Evolutionary conservation across 2,329 filamentous ascomycete genomes (phyloP).

Genomic region (Penicillium decumbens): DNA sequence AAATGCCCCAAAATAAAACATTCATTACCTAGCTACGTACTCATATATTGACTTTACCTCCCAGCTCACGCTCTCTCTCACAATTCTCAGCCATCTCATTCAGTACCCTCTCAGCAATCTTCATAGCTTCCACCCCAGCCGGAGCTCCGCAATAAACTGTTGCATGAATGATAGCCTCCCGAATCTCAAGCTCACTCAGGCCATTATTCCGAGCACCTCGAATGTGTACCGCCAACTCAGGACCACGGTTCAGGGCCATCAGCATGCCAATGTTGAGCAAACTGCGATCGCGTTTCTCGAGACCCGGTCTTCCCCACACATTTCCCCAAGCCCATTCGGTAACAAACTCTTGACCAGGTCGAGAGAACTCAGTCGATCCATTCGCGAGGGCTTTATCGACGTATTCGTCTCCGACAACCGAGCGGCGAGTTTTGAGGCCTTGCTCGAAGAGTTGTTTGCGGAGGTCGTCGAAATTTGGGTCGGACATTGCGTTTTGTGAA

Average conservation of each 20-base stretch:
- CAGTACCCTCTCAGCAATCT: constrained; percentile 35
- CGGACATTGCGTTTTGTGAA: constrained; percentile 9
- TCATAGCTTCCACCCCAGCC: constrained; percentile 53
- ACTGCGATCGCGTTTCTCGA: constrained; percentile 57
- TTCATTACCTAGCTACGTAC: background rate
- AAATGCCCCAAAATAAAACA: no score
- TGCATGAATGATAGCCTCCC: constrained; percentile 53
- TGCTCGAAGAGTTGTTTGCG: constrained; percentile 58
- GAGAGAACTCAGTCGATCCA: constrained; percentile 55
- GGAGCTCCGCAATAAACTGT: constrained; percentile 53
- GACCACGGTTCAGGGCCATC: constrained; percentile 55
- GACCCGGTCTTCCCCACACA: constrained; percentile 60
- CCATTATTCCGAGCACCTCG: constrained; percentile 61
- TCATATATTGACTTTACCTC: constrained; percentile 1
- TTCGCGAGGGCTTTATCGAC: constrained; percentile 56
- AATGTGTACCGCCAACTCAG: constrained; percentile 60
- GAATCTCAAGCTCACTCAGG: constrained; percentile 57
- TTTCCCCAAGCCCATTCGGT: constrained; percentile 63
- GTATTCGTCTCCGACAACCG: constrained; percentile 59
- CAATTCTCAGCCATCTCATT: constrained; percentile 13
- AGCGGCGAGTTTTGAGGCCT: constrained; percentile 56
- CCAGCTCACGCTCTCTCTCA: constrained; percentile 7
- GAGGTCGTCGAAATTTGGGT: constrained; percentile 39
- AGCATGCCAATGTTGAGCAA: constrained; percentile 64
- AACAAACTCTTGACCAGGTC: constrained; percentile 55